These are phyloP conservation scores for Cladobotryum mycophilum DNA, from an alignment of 2,329 filamentous ascomycete genomes.

Conservation along the genomic window DNA sequence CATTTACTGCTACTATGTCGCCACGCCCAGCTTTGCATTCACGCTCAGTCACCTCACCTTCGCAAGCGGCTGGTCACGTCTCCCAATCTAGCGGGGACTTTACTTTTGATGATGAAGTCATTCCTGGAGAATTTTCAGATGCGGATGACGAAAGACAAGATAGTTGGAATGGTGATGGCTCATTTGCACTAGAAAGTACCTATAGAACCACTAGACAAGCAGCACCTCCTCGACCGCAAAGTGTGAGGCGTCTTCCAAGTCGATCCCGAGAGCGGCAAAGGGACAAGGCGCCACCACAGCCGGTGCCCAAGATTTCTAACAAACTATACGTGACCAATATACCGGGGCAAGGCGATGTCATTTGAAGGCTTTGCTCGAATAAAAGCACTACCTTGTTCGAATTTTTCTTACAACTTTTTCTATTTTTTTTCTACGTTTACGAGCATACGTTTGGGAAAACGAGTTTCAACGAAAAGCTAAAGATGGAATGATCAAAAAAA, in stretches of 20 bases:
- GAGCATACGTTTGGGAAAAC: not conserved
- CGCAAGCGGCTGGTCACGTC: conserved; percentile 49
- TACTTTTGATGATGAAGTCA: conserved; percentile 69
- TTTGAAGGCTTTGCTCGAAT: conserved; percentile 11
- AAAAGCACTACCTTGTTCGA: not conserved
- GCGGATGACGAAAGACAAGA: conserved; percentile 54
- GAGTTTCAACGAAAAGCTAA: not conserved
- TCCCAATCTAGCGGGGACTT: conserved; percentile 53
- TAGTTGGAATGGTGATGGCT: conserved; percentile 35
- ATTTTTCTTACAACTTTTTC: not conserved
- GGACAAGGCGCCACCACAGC: conserved; percentile 32
- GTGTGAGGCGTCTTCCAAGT: conserved; percentile 24
- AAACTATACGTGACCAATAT: conserved; percentile 28
- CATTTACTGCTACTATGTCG: conserved; percentile 42
- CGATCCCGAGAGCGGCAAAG: conserved; percentile 27
- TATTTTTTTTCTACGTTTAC: not conserved
- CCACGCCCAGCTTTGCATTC: conserved; percentile 65
- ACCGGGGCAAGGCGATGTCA: conserved; percentile 31
- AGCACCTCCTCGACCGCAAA: conserved; percentile 42
- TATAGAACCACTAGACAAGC: conserved; percentile 33
- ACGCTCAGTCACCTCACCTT: conserved; percentile 79
- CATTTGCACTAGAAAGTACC: conserved; percentile 54
- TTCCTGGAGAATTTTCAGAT: conserved; percentile 73
- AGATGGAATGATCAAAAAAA: not conserved
- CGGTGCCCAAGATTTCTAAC: conserved; percentile 35